Evolutionary conservation across 768 basidiomycete genomes (phyloP), one percentile per base, ranked within the genome.

Genomic region (Hypholoma fasciculare): DNA sequence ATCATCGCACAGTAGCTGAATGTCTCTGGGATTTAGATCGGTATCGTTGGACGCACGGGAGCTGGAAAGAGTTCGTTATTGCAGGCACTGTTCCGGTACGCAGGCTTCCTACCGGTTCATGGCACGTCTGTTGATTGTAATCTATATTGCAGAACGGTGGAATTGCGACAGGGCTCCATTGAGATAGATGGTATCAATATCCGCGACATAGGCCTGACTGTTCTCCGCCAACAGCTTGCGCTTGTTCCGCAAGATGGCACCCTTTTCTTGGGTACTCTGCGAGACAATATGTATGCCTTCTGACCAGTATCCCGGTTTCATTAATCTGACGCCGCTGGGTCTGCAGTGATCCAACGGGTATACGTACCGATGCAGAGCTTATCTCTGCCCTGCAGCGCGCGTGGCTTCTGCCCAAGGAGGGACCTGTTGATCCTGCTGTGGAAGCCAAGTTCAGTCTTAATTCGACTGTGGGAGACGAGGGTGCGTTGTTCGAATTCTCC

Each of bases 381-480:
- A 83, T 90, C 40, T 82, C 82, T 2, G 78, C 82, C 13, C 78
- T 90, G 3, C 82, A 82, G 57, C 73, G 85, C 44, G 81, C 86
- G 14, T 85, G 83, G 73, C 75, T 90, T 6, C 77, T 89, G 5
- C 85, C 84, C 1, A 71, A 73, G 26, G 74, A 78, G 34, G 84
- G 83, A 11, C 58, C 71, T 17, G 55, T 71, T 26, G 77, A 84
- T 61, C 69, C 82, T 12, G 65, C 67, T 40, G 75, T 79, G 14
- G 82, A 86, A 63, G 76, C 82, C 12, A 92, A 92, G 67, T 89
- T 90, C 70, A 83, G 82, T 60, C 71, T 90, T 30, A 82, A 86
- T 65, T 77, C 84, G 0, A 69, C 72, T 1, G 85, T 90, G 12
- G 80, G 82, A 16, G 83, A 87, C 62, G 88, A 89, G 70, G 88